Evolutionary conservation across 352 stramenopile species (phyloP).

Genomic region (Pythium biforme): DNA sequence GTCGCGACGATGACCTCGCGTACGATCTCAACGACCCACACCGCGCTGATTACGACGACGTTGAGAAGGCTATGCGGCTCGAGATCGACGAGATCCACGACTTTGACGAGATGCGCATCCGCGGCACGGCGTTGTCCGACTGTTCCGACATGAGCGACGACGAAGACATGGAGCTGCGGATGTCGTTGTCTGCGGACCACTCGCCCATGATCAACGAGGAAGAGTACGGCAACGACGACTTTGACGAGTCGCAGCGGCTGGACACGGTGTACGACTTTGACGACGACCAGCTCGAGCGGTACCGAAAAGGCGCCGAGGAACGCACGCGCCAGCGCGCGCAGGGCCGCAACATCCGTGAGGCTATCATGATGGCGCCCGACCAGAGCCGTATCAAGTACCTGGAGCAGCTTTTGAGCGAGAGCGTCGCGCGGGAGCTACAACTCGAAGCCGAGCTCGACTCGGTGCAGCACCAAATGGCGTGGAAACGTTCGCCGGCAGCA

Average conservation of each 20-base stretch:
- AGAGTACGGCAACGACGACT: slow-evolving; percentile 29
- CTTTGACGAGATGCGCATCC: slow-evolving; percentile 71
- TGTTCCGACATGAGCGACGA: slow-evolving; percentile 85
- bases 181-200: slow-evolving; percentile 20
- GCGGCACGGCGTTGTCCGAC: slow-evolving; percentile 54
- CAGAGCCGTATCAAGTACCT: slow-evolving; percentile 88
- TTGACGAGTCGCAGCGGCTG: slow-evolving; percentile 17
- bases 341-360: slow-evolving; percentile 74
- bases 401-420: slow-evolving; percentile 82
- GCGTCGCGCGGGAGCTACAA: slow-evolving; percentile 79
- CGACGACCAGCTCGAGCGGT: slow-evolving; percentile 48
- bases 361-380: slow-evolving; percentile 68
- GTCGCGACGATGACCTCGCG: slow-evolving; percentile 20
- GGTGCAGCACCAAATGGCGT: slow-evolving; percentile 45
- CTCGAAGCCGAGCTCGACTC: slow-evolving; percentile 79
- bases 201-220: slow-evolving; percentile 24
- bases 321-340: slow-evolving; percentile 77
- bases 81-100: slow-evolving; percentile 85
- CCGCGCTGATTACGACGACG: slow-evolving; percentile 40
- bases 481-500: slow-evolving; percentile 5
- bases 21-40: slow-evolving; percentile 26
- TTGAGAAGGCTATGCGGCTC: slow-evolving; percentile 65
- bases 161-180: slow-evolving; percentile 39
- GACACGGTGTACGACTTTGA: slow-evolving; percentile 36
- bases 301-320: slow-evolving; percentile 61